Evolutionary conservation across 2,329 filamentous ascomycete genomes (phyloP).

Genomic region (Fusarium haematococcum): DNA sequence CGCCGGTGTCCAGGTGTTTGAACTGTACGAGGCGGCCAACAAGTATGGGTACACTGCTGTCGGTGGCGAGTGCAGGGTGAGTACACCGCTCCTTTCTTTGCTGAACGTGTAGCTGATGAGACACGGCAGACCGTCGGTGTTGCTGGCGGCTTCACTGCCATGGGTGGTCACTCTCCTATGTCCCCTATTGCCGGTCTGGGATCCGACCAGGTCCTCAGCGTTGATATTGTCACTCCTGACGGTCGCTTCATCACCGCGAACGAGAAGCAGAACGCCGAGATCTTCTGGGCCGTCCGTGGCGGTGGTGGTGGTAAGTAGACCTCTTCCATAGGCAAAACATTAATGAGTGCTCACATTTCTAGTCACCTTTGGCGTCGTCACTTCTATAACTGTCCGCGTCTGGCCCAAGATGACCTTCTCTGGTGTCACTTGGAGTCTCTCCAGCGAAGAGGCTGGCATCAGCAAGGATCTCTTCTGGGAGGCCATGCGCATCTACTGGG

Average conservation of each 20-base stretch:
- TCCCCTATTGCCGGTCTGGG: constrained; percentile 55
- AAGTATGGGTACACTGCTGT: constrained; percentile 60
- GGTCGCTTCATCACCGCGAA: constrained; percentile 57
- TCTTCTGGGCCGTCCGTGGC: constrained; percentile 64
- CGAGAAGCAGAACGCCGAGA: constrained; percentile 55
- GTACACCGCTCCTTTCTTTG: background rate
- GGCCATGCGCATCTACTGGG: constrained; percentile 49
- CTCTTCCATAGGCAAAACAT: background rate
- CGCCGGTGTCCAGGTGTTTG: constrained; percentile 64
- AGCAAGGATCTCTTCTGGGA: constrained; percentile 49
- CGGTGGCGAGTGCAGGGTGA: constrained; percentile 61
- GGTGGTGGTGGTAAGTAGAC: constrained; percentile 48
- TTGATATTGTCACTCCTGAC: constrained; percentile 60
- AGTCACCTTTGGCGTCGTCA: constrained; percentile 56
- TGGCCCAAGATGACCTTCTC: constrained; percentile 48
- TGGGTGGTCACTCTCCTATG: constrained; percentile 63
- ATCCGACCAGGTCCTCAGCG: constrained; percentile 63
- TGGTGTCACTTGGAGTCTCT: constrained; percentile 52
- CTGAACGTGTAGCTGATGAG: background rate
- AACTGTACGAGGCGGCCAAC: constrained; percentile 64
- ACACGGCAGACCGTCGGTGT: constrained; percentile 42
- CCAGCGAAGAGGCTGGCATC: constrained; percentile 42
- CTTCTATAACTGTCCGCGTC: constrained; percentile 51
- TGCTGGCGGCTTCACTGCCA: constrained; percentile 46
- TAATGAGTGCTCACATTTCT: constrained; percentile 44